Evolutionary conservation across 2,329 filamentous ascomycete species (phyloP).

Genomic region (Cercospora brassicicola): DNA sequence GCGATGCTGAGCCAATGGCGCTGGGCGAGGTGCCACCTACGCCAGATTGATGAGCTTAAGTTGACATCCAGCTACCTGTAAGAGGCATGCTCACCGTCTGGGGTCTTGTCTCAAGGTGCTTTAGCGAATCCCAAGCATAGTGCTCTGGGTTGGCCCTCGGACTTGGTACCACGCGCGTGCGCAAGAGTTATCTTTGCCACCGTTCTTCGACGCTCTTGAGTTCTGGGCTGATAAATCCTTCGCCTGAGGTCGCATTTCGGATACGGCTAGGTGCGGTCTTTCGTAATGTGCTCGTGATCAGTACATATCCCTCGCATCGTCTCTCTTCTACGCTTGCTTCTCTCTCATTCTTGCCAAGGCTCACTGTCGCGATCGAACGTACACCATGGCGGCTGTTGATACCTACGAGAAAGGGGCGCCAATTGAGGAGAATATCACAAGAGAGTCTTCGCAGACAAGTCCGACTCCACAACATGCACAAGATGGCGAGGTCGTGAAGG

Average conservation of each 20-base stretch:
- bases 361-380: background rate
- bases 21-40: background rate
- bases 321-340: background rate
- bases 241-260: constrained; percentile 3
- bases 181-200: background rate
- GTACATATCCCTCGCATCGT: background rate
- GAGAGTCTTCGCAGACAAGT: constrained; percentile 7
- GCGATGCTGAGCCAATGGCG: background rate
- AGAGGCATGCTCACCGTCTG: background rate
- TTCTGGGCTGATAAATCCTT: constrained; percentile 3
- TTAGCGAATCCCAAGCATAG: background rate
- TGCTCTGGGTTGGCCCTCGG: background rate
- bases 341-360: background rate
- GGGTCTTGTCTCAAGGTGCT: background rate
- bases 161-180: constrained; percentile 1
- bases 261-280: background rate
- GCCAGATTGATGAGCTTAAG: constrained; percentile 1
- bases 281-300: background rate
- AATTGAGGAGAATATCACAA: background rate
- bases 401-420: constrained; percentile 14
- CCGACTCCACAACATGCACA: background rate
- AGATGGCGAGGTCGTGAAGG: constrained; percentile 9
- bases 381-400: background rate
- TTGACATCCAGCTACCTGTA: background rate
- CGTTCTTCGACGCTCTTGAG: background rate